A percentile compares a stretch with the other conserved stretches of the same genome.
These are phyloP conservation scores for Colletotrichum liaoningense DNA, from an alignment of 2,329 filamentous ascomycete genomes.

Conservation along the genomic window DNA sequence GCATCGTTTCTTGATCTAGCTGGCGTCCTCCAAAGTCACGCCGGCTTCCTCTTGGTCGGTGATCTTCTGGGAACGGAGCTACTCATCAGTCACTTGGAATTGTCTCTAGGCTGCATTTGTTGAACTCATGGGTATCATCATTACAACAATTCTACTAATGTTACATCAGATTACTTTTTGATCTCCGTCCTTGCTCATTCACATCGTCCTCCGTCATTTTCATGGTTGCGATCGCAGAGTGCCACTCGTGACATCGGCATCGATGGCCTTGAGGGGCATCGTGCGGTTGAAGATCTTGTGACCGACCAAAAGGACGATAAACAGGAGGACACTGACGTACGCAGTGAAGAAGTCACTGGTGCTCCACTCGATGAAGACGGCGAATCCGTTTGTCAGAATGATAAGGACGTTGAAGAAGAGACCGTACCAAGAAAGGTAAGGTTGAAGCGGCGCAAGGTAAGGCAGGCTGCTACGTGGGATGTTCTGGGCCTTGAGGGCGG, in stretches of 20 bases:
- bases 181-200: background rate
- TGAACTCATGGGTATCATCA: conserved; percentile 31
- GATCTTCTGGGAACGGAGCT: background rate
- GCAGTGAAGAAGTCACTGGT: conserved; percentile 71
- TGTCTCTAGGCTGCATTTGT: background rate
- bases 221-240: conserved; percentile 15
- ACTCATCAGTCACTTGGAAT: background rate
- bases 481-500: conserved; percentile 65
- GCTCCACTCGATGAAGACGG: conserved; percentile 73
- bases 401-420: conserved; percentile 74
- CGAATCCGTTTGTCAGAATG: conserved; percentile 76
- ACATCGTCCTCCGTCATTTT: background rate
- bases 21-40: background rate
- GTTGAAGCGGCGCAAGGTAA: conserved; percentile 71
- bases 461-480: conserved; percentile 69
- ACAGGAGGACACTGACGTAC: conserved; percentile 74
- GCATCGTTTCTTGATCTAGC: conserved; percentile 36
- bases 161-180: conserved; percentile 23
- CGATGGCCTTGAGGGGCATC: conserved; percentile 48
- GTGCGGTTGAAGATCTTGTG: conserved; percentile 66
- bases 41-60: background rate
- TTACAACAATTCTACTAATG: conserved; percentile 31
- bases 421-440: conserved; percentile 74
- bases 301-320: conserved; percentile 67
- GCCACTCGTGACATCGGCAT: conserved; percentile 47